Evolutionary conservation across 1,284 basidiomycete species (phyloP), one percentile per base, ranked within the genome.

Genomic region (Vanrija sp.): DNA sequence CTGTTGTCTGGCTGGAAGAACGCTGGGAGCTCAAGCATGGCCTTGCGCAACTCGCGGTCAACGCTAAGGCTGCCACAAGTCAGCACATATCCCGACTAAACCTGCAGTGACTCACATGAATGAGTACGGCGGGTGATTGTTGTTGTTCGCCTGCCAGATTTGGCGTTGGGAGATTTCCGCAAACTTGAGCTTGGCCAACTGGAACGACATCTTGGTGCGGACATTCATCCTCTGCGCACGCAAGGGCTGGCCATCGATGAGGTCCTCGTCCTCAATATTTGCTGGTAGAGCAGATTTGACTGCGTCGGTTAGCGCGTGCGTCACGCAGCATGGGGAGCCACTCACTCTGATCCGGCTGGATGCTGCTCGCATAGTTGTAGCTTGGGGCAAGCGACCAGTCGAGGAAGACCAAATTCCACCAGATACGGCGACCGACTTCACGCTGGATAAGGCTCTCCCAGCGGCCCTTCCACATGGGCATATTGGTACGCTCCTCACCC

Each of bases 261-360:
- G 62, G 54, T 78, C 74, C 48, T 75, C 75, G 50, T 78, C 77
- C 45, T 77, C 73, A 19, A 78, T 71, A 53, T 78, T 78, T 0
- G 73, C 69, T 0, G 77, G 77, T 0, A 77, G 57, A 3, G 75
- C 74, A 8, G 75, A 76, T 53, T 75, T 76, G 65, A 78, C 63
- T 67, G 43, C 6, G 42, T 25, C 9, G 19, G 34, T 28, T 14
- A 12, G 29, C 6, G 6, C 16, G 21, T 28, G 23, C 16, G 6
- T 28, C 21, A 3, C 19, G 14, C 15, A 16, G 38, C 6, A 40
- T 10, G 18, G 45, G 23, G 14, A 65, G 72, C 57, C 42, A 76
- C 74, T 78, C 50, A 76, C 74, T 78, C 50, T 77, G 76, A 64
- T 78, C 75, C 25, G 75, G 75, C 43, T 76, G 74, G 28, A 78